Base-by-base conservation (phyloP, 2,329 filamentous ascomycete genomes). In the Microthyrium microscopicum region DNA sequence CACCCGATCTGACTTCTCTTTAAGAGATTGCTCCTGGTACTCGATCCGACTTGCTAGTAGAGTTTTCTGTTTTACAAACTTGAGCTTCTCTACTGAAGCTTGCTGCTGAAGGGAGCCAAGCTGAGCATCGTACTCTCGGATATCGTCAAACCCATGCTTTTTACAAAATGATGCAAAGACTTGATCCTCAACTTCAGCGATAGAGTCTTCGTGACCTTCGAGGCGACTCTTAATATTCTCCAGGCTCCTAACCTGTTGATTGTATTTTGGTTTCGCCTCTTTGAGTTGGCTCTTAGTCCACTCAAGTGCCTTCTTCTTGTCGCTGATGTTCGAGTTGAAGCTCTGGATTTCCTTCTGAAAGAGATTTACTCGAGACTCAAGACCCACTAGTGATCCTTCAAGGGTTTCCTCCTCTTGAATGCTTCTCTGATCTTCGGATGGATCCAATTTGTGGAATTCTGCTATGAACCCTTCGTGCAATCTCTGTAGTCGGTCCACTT, bases 81-180 rank as follows among this genome's bases (percentile, higher is more conserved):
- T 76, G 34, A 80, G 74, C 41, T 82, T 82, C 61, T 85, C 85
- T 54, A 89, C 76, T 1, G 77, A 76, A 28, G 81, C 80, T 51
- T 95, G 83, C 52, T 93, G 82, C 54, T 95, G 85, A 31, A 92
- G 62, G 26, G 79, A 84, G 31, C 89, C 87, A 56, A 95, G 89
- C 44, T 91, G 85, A 18, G 78, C 78, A 51, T 95, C 84, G 47
- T 95, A 98, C 37, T 83, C 80, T 38, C 87, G 80, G 42, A 98
- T 91, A 46, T 91, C 77, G 37, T 71, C 66, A 52, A 93, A 95
- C 1, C 85, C 83, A 15, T 94, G 71, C 35, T 80, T 73, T 45
- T 73, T 70, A 58, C 89, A 98, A 58, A 98, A 98, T 26, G 66
- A 65, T 16, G 66, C 66, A 53, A 94, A 98, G 20, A 98, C 68